Evolutionary conservation across 2,329 filamentous ascomycete genomes (phyloP).

Genomic region (Beauveria bassiana): DNA sequence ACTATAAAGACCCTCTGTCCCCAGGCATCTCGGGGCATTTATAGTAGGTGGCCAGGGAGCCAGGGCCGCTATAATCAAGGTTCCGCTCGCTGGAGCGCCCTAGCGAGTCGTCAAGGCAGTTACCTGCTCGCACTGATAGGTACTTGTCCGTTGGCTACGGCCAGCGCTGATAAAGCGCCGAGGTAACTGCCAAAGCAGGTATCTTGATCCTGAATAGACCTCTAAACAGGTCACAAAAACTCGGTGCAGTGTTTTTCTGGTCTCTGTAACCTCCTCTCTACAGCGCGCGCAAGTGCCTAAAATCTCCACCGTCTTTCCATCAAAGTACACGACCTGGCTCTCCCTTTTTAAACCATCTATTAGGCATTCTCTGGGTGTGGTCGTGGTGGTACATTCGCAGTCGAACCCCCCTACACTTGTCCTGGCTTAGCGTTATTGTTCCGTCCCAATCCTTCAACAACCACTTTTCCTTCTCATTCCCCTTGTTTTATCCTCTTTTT

Average conservation of each 20-base stretch:
- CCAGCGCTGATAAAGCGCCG: neutral
- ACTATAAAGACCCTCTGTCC: neutral
- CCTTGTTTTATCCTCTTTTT: slow-evolving; percentile 2
- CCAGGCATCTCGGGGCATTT: neutral
- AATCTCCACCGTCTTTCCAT: too few relatives aligned
- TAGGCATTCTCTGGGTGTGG: too few relatives aligned
- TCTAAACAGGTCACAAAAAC: neutral
- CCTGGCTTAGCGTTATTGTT: neutral
- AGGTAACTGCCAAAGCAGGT: neutral
- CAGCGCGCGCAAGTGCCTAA: neutral
- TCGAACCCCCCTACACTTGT: too few relatives aligned
- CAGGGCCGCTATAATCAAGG: neutral
- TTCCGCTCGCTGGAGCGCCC: neutral
- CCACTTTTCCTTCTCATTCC: slow-evolving; percentile 4
- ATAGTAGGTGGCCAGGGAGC: neutral
- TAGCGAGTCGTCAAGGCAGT: too few relatives aligned
- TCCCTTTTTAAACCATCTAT: neutral
- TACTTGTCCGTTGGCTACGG: too few relatives aligned
- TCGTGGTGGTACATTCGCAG: too few relatives aligned
- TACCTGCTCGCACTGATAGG: too few relatives aligned
- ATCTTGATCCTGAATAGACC: too few relatives aligned
- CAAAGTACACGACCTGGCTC: neutral
- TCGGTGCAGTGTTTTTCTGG: neutral
- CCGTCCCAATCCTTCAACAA: slow-evolving; percentile 10
- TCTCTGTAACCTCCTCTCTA: neutral